A percentile compares a stretch with the other conserved stretches of the same genome.
Evolutionary conservation across 2,329 filamentous ascomycete species (phyloP).

Genomic region (Fusarium sp.): DNA sequence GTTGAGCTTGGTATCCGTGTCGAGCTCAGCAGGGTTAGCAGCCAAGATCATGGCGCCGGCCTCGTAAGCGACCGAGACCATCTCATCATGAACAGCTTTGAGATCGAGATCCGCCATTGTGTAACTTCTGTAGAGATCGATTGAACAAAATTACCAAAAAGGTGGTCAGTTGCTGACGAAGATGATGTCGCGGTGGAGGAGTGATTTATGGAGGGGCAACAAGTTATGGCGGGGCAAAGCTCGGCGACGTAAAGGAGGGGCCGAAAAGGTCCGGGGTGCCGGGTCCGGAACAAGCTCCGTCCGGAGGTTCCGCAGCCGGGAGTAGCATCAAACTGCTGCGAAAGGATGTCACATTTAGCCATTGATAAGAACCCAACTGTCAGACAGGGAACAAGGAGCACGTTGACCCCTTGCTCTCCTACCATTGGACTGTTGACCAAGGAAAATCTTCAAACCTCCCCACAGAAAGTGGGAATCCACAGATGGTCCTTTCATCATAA

Average conservation of each 20-base stretch:
- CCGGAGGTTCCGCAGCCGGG: constrained; percentile 10
- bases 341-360: not conserved
- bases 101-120: constrained; percentile 69
- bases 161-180: not conserved
- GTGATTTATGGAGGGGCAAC: constrained; percentile 31
- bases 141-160: not conserved
- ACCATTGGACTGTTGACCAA: constrained; percentile 8
- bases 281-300: constrained; percentile 24
- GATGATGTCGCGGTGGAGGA: constrained; percentile 2
- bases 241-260: constrained; percentile 28
- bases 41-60: constrained; percentile 74
- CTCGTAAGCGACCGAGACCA: constrained; percentile 70
- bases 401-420: not conserved
- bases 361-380: not conserved
- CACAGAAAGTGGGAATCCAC: not conserved
- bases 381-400: constrained; percentile 1
- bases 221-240: constrained; percentile 33
- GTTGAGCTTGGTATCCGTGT: constrained; percentile 73
- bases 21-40: constrained; percentile 69
- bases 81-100: constrained; percentile 70
- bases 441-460: not conserved
- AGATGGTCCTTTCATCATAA: constrained; percentile 27
- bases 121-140: not conserved
- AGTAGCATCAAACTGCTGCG: not conserved
- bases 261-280: constrained; percentile 14